Evolutionary conservation across 768 basidiomycete species (phyloP), one percentile per base, ranked within the genome.

Genomic region (Xerocomellus intermedius): DNA sequence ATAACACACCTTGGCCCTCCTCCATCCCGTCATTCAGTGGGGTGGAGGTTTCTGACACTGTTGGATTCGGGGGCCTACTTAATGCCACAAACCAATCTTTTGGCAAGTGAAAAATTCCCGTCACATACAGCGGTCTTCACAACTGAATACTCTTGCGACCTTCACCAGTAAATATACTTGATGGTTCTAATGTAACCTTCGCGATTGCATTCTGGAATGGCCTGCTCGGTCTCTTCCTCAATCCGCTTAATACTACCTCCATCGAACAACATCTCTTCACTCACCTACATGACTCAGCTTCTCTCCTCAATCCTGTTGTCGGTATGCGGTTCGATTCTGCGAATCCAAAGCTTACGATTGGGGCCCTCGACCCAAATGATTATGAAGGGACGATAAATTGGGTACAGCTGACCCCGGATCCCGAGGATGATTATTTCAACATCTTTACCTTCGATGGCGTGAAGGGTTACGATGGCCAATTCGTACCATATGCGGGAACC

Each of bases 301-400:
- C 63, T 32, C 59, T 69, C 14, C 69, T 69, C 42, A 69, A 71
- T 32, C 68, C 68, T 21, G 69, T 69, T 12, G 24, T 69, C 9
- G 69, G 68, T 16, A 61, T 69, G 63, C 59, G 67, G 9, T 69
- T 69, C 26, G 65, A 69, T 47, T 59, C 68, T 32, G 38, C 16
- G 12, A 67, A 65, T n/a, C 68, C 68, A 14, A 69, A 65, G 45
- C 22, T 69, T 10, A 69, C 69, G 8, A 67, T 69, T n/a, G 68
- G 68, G 2, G 69, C 69, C 7, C 68, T 69, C 3, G 68, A 69
- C 39, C 68, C 63, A 8, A 62, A 59, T 10, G 68, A 69, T 43
- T 69, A 69, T 30, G 69, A 71, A 53, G 68, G 68, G 30, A 60
- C 59, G 14, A 67, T 69, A 30, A 69, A 69, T 43, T 69, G 68